Conservation (phyloP, 2,329 filamentous ascomycete species). For the Phaeosphaeriaceae sp. region DNA sequence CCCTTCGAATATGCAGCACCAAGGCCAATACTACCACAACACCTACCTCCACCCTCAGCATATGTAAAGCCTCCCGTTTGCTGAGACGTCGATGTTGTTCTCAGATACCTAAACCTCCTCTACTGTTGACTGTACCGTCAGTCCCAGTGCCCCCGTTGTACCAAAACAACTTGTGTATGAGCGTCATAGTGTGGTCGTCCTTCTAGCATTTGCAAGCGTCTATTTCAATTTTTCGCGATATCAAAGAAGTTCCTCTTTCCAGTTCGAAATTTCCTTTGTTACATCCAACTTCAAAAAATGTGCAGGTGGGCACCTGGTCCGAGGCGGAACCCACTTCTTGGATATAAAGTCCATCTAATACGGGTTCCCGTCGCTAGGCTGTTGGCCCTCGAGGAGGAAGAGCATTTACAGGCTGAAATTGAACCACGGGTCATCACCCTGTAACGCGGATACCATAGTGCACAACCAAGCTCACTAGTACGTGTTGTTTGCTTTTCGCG, state of each 20-base stretch:
- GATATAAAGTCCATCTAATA: conserved; percentile 44
- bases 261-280: conserved; percentile 47
- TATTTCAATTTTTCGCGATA: conserved; percentile 41
- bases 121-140: conserved; percentile 17
- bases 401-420: conserved; percentile 45
- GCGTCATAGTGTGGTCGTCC: conserved; percentile 49
- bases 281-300: conserved; percentile 34
- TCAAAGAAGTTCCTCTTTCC: conserved; percentile 38
- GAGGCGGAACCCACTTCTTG: conserved; percentile 27
- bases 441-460: conserved; percentile 19
- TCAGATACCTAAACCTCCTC: conserved; percentile 22
- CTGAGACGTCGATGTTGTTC: conserved; percentile 21
- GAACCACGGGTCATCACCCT: conserved; percentile 26
- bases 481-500: conserved; percentile 42
- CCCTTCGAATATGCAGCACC: conserved; percentile 36
- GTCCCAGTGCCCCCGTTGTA: conserved; percentile 39
- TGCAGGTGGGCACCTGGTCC: conserved; percentile 22
- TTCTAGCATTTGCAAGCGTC: conserved; percentile 48
- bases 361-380: conserved; percentile 29
- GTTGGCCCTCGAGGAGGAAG: conserved; percentile 31
- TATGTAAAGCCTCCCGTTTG: conserved; percentile 30
- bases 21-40: conserved; percentile 44
- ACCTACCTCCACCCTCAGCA: conserved; percentile 47
- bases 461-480: conserved; percentile 44
- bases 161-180: conserved; percentile 47